A percentile compares a stretch with the other conserved stretches of the same genome.
phyloP scores from a whole-genome alignment of 805 yeast genomes.

The Barnettozyma vustinii region DNA sequence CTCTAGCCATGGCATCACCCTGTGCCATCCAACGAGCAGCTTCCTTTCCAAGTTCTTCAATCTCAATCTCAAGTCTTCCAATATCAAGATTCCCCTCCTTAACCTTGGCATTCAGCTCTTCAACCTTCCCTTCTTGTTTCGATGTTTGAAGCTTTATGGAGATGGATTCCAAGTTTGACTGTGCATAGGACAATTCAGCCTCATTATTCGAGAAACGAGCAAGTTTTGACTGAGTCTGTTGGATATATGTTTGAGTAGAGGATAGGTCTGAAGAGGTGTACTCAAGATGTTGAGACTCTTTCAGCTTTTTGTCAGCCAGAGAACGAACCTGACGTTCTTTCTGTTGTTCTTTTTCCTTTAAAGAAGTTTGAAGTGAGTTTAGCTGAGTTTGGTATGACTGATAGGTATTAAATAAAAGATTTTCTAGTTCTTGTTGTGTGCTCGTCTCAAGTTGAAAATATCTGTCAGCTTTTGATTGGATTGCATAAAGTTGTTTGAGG shows the following conservation, averaged over 20 bases:
- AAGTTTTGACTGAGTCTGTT: slow-evolving; percentile 34
- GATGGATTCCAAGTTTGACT: slow-evolving; percentile 34
- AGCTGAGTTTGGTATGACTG: slow-evolving; percentile 9
- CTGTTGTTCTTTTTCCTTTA: slow-evolving; percentile 9
- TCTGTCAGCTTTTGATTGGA: slow-evolving; percentile 9
- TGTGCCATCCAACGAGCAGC: slow-evolving; percentile 49
- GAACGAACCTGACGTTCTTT: background rate
- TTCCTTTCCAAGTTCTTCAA: slow-evolving; percentile 49
- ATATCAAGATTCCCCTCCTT: slow-evolving; percentile 34
- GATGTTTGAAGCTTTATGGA: slow-evolving; percentile 29
- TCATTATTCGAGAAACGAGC: slow-evolving; percentile 36
- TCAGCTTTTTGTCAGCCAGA: slow-evolving; percentile 30
- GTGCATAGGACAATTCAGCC: slow-evolving; percentile 42
- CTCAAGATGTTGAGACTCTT: slow-evolving; percentile 38
- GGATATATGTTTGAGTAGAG: slow-evolving; percentile 31
- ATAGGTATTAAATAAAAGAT: slow-evolving; percentile 1
- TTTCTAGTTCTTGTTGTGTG: background rate
- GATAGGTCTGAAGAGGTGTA: slow-evolving; percentile 38
- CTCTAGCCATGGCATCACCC: slow-evolving; percentile 52
- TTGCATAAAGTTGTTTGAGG: slow-evolving; percentile 12
- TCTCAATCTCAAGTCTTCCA: slow-evolving; percentile 32
- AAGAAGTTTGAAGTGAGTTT: slow-evolving; percentile 9
- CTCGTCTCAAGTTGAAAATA: slow-evolving; percentile 1
- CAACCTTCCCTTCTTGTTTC: slow-evolving; percentile 27
- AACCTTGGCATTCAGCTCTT: slow-evolving; percentile 30